phyloP scores from a whole-genome alignment of 2,329 filamentous ascomycete genomes.

The Paraphaeosphaeria sporulosa region DNA sequence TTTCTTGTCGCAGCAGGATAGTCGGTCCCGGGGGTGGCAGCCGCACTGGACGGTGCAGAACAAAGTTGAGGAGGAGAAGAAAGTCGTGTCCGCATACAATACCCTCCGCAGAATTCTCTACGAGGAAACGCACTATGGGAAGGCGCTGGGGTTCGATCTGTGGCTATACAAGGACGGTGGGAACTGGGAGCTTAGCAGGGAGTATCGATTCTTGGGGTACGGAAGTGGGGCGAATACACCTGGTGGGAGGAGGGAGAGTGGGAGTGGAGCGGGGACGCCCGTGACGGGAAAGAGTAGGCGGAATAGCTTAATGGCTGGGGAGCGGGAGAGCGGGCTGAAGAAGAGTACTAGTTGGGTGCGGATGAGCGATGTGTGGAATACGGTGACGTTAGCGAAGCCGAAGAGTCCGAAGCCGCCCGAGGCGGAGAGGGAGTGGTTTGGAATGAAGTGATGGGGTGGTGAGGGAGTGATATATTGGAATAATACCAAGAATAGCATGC shows the following conservation, averaged over 20 bases:
- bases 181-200: conserved; percentile 49
- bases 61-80: conserved; percentile 53
- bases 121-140: conserved; percentile 41
- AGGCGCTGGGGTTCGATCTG: conserved; percentile 49
- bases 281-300: neutral
- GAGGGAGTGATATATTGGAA: conserved; percentile 1
- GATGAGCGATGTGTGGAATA: conserved; percentile 12
- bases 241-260: too few relatives aligned
- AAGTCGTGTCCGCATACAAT: conserved; percentile 47
- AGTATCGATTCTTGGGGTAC: conserved; percentile 43
- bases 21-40: conserved; percentile 44
- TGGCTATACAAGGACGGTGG: conserved; percentile 52
- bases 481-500: conserved; percentile 3
- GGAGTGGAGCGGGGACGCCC: neutral
- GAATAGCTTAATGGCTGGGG: neutral
- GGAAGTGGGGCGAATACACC: neutral
- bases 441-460: neutral
- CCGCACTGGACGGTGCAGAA: conserved; percentile 59
- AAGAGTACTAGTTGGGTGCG: conserved; percentile 6
- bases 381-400: conserved; percentile 7
- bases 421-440: neutral
- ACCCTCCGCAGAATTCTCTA: conserved; percentile 43
- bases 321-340: conserved; percentile 5
- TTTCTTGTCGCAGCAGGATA: conserved; percentile 54
- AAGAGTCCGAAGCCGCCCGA: neutral